Base-by-base conservation (phyloP, 1,284 basidiomycete species). In the Ceratobasidium sp. region DNA sequence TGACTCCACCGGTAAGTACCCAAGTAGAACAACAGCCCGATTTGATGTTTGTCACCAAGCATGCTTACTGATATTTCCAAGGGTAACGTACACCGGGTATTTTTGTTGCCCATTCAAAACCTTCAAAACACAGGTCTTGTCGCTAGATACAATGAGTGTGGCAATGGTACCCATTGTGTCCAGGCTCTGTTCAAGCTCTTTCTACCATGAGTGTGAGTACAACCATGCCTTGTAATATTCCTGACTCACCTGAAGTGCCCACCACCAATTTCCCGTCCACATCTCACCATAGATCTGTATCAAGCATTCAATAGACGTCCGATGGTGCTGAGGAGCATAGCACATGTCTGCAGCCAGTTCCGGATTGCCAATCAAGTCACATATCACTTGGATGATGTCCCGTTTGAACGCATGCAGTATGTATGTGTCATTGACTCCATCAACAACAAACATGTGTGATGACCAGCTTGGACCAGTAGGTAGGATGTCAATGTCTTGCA, bases 281-380 rank as follows among this genome's bases (percentile, higher is more conserved):
- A 42, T 29, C 20, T 70, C 54, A 40, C 62, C 45, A n/a, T 56
- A 70, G 3, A 68, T 29, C 17, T 38, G 40, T 13, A 7, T 52
- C 22, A n/a, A 17, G 17, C 38, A 25, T 22, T 42, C 35, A 7
- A 7, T 3, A 12, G 54, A 22, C 20, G 35, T 56, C 54, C 54
- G 42, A 5, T 6, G 2, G 3, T 17, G 12, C 22, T 22, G n/a
- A 10, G 70, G 71, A 13, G 17, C 49, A 49, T 56, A 72, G 10
- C 25, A 15, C 40, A 72, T 31, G 12, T 45, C n/a, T 0, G 68
- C 22, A 1, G 22, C 12, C 17, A 72, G 69, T 0, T 13, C 31
- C 15, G 70, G 64, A 20, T 72, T 62, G 3, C 49, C 56, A 20
- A 72, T 32, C 0, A 72, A 43, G 15, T 80, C 77, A 2, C 15